Base-by-base conservation (phyloP, 495 filamentous ascomycete species). In the Talaromyces nanjingensis region DNA sequence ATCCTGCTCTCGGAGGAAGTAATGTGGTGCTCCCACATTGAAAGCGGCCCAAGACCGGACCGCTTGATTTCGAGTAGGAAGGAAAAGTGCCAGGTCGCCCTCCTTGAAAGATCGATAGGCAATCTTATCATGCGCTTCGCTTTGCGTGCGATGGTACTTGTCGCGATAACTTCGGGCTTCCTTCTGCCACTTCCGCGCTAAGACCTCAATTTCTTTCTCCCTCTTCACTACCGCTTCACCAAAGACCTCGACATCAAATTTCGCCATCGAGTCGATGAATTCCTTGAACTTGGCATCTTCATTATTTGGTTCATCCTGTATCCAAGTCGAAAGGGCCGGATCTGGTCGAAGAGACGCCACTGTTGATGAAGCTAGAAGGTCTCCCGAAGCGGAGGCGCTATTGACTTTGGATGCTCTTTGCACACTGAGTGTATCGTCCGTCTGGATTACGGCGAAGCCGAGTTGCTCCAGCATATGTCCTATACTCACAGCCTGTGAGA, bases 11-110 rank as follows among this genome's bases (percentile, higher is more conserved):
- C 91, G 89, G 0, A 99, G 79, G 78, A 99, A 99, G 76, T 92
- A 97, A 73, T 99, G 94, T 14, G 94, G 94, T 59, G 91, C 93
- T 1, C 92, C 92, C 55, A 98, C 88, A 70, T 99, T 99, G 79
- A 99, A 99, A 3, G 96, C 94, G 4, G 94, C 94, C 94, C 94
- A 99, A 3, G 94, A 92, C 9, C 94, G 87, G 5, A 92, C 94
- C 25, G 88, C 89, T 71, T 96, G 92, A 66, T 98, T 97, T 24
- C 92, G 81, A 0, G 94, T 99, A 0, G 94, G 94, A 12, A 98
- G 81, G 79, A 99, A 99, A 9, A 99, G 81, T 24, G 93, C 96
- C 16, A 99, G 83, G 70, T 99, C 94, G 14, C 93, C 93, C 73
- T 96, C 91, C 71, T 97, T 98, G 81, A 98, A 99, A 20, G 91